A percentile compares a stretch with the other conserved stretches of the same genome.
phyloP scores from a whole-genome alignment of 2,329 filamentous ascomycete genomes.

The Ophiostoma pallidulum region DNA sequence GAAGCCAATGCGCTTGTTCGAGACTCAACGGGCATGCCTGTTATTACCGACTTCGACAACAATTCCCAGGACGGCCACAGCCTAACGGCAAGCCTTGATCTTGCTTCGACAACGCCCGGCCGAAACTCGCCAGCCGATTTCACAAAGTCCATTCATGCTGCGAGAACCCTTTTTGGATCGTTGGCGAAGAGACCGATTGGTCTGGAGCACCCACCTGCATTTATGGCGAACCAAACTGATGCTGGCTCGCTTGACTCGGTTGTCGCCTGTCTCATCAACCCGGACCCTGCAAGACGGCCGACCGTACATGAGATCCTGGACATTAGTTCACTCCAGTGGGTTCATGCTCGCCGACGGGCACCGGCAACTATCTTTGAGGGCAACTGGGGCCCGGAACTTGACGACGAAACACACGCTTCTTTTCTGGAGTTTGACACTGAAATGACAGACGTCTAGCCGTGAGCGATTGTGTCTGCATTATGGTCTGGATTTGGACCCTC shows the following conservation, averaged over 20 bases:
- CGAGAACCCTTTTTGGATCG: slow-evolving; percentile 36
- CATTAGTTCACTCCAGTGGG: slow-evolving; percentile 70
- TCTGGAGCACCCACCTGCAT: slow-evolving; percentile 59
- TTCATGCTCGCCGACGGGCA: slow-evolving; percentile 64
- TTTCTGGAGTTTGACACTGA: slow-evolving; percentile 38
- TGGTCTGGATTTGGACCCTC: not conserved
- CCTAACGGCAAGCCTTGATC: slow-evolving; percentile 9
- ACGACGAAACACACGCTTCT: slow-evolving; percentile 21
- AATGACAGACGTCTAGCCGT: slow-evolving; percentile 45
- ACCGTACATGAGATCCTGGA: slow-evolving; percentile 63
- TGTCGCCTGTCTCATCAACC: slow-evolving; percentile 79
- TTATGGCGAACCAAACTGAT: slow-evolving; percentile 75
- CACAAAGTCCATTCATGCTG: slow-evolving; percentile 15
- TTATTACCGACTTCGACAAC: slow-evolving; percentile 30
- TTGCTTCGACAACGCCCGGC: slow-evolving; percentile 10
- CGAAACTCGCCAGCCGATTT: slow-evolving; percentile 8
- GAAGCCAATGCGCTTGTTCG: slow-evolving; percentile 60
- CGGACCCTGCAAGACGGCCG: slow-evolving; percentile 64
- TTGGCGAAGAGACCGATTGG: slow-evolving; percentile 36
- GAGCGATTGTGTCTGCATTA: not conserved
- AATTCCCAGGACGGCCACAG: not conserved
- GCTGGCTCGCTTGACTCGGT: slow-evolving; percentile 71
- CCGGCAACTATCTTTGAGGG: slow-evolving; percentile 95
- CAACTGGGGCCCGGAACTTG: slow-evolving; percentile 72
- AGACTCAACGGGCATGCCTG: slow-evolving; percentile 63